These are phyloP conservation scores for Lactarius tabidus DNA, from an alignment of 768 basidiomycete species.

Conservation along the genomic window DNA sequence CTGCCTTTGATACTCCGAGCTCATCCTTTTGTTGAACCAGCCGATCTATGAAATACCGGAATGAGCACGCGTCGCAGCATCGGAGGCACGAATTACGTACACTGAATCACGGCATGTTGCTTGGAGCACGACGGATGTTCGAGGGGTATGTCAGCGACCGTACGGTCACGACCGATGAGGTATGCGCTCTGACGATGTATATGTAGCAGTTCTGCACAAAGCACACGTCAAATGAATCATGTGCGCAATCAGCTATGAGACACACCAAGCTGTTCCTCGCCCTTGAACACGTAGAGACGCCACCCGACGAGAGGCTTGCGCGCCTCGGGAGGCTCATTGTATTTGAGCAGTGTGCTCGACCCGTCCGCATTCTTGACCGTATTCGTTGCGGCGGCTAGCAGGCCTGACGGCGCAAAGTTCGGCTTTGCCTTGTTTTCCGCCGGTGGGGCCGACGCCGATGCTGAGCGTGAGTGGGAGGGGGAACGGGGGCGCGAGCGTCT, in stretches of 20 bases:
- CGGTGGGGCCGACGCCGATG: constrained; percentile 45
- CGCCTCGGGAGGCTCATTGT: constrained; percentile 98
- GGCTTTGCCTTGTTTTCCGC: constrained; percentile 70
- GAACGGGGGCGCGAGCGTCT: constrained; percentile 28
- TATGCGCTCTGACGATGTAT: constrained; percentile 94
- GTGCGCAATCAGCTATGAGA: constrained; percentile 14
- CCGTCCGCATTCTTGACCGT: constrained; percentile 74
- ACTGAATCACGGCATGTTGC: constrained; percentile 96
- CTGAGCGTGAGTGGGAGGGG: constrained; percentile 31
- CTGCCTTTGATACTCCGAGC: constrained; percentile 70
- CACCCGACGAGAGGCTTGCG: constrained; percentile 86
- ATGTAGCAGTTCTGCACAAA: constrained; percentile 74
- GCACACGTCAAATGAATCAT: neutral
- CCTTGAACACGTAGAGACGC: constrained; percentile 98
- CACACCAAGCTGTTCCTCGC: constrained; percentile 86
- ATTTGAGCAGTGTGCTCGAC: constrained; percentile 84
- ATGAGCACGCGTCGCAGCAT: constrained; percentile 5
- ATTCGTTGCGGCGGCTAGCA: constrained; percentile 95
- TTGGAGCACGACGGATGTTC: constrained; percentile 98
- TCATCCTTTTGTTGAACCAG: constrained; percentile 85
- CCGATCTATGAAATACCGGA: constrained; percentile 51
- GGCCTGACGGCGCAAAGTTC: constrained; percentile 83
- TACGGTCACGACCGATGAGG: constrained; percentile 83
- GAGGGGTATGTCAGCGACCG: constrained; percentile 81
- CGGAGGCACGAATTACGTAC: constrained; percentile 40